A percentile compares a stretch with the other conserved stretches of the same genome.
Conservation (phyloP, 139 green algal genomes). For the Chlamydomonas sphaeroides region DNA sequence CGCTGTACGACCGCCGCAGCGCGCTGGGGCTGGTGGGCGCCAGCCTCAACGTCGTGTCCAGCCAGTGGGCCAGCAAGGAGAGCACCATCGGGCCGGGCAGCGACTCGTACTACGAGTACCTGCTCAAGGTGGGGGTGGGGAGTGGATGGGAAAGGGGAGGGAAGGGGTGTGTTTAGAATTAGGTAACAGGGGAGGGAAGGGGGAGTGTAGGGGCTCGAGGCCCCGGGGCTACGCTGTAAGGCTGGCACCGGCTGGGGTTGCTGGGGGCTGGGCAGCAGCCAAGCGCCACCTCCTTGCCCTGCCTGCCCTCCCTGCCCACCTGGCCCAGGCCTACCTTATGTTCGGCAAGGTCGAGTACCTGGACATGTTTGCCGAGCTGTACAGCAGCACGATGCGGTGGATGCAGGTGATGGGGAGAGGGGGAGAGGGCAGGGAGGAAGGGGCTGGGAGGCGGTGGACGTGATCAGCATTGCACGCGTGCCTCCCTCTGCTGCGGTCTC, state of each 20-base stretch:
- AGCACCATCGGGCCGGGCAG: constrained; percentile 81
- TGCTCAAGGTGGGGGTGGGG: constrained; percentile 78
- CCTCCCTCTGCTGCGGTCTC: no score
- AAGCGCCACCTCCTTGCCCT: background rate
- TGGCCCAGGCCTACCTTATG: constrained; percentile 78
- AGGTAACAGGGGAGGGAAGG: no score
- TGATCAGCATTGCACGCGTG: no score
- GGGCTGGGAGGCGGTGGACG: no score
- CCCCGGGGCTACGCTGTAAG: no score
- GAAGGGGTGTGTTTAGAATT: background rate
- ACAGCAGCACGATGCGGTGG: constrained; percentile 65
- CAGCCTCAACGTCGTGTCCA: constrained; percentile 74
- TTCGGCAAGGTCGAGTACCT: constrained; percentile 82
- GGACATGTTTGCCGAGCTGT: constrained; percentile 77
- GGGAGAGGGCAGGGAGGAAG: no score
- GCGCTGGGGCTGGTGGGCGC: constrained; percentile 77
- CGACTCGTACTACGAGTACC: constrained; percentile 93
- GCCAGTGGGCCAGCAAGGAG: constrained; percentile 74
- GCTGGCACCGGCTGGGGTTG: no score
- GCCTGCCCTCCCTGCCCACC: background rate
- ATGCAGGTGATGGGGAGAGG: constrained; percentile 62
- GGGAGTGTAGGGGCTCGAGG: no score
- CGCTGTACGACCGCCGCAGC: constrained; percentile 44
- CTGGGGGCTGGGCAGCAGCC: no score
- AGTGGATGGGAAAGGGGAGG: background rate